Evolutionary conservation across 495 filamentous ascomycete genomes (phyloP), one percentile per base, ranked within the genome.

Genomic region (Bacidia rubella): DNA sequence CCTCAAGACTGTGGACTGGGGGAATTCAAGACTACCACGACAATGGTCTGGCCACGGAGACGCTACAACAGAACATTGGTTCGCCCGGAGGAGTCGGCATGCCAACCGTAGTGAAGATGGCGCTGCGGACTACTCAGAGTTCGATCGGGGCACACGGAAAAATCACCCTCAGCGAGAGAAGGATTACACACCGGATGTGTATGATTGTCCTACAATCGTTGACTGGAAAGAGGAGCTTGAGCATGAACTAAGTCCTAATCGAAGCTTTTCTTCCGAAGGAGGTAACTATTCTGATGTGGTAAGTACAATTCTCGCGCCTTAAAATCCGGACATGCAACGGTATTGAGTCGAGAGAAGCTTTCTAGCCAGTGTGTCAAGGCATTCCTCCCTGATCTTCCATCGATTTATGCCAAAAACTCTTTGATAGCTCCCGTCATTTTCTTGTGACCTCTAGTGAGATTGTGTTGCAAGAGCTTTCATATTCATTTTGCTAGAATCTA

Each of bases 101-200:
- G 64, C 64, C 25, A 73, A 87, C 51, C 63, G 61, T 1, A 58
- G 65, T 3, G 60, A 63, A 39, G 58, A 69, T 15, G 83, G 82
- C 0, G 81, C 83, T 3, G 85, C 82, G 5, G 73, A 64, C 20
- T 86, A 76, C 72, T 64, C 54, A 0, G 86, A 90, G 56, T 89
- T 90, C 56, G 68, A 74, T 21, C 54, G 55, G 0, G 76, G 74
- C 29, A 65, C 89, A 57, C 73, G 78, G 56, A 65, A 70, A 11
- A 63, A 78, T 46, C 87, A 90, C 65, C 75, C 75, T 3, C 66
- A 75, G 64, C 73, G 84, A 55, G 87, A 93, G 66, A 72, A 66
- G 61, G 75, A 75, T 40, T 89, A 85, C 63, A 92, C 85, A 27
- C 83, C 84, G 32, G 60, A 62, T 42, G 54, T 64, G 23, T 64